Evolutionary conservation across 768 basidiomycete species (phyloP).

Genomic region (Auricularia heimuer): DNA sequence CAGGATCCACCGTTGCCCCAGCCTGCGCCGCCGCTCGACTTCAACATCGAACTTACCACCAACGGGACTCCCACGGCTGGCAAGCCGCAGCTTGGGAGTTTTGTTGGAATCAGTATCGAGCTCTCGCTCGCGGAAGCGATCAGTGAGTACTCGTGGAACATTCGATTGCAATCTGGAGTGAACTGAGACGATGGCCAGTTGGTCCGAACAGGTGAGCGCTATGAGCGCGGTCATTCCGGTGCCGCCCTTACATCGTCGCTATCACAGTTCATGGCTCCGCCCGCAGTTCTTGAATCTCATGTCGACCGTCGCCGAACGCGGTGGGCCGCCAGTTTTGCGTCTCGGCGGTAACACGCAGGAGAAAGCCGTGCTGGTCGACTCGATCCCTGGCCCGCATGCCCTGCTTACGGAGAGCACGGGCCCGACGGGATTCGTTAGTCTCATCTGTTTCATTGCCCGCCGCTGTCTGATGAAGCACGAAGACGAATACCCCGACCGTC

Average conservation of each 20-base stretch:
- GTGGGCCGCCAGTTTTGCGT: slow-evolving; percentile 51
- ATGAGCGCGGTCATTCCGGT: not conserved
- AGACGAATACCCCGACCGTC: slow-evolving; percentile 14
- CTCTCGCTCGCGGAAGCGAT: slow-evolving; percentile 50
- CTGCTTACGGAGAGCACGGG: slow-evolving; percentile 36
- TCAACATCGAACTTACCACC: not conserved
- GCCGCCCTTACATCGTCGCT: not conserved
- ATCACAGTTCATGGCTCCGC: slow-evolving; percentile 18
- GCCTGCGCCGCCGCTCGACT: not conserved
- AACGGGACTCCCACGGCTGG: slow-evolving; percentile 7
- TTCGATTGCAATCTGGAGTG: not conserved
- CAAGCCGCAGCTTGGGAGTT: slow-evolving; percentile 38
- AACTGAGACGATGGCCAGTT: slow-evolving; percentile 6
- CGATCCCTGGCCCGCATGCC: slow-evolving; percentile 36
- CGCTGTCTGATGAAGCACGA: slow-evolving; percentile 55
- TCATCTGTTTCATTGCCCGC: slow-evolving; percentile 34
- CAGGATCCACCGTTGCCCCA: not conserved
- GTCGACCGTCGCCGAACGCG: slow-evolving; percentile 53
- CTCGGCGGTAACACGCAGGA: slow-evolving; percentile 81
- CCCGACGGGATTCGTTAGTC: slow-evolving; percentile 10
- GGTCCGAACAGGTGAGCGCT: slow-evolving; percentile 9
- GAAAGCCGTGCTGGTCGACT: slow-evolving; percentile 27
- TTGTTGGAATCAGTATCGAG: slow-evolving; percentile 53
- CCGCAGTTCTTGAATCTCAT: slow-evolving; percentile 63
- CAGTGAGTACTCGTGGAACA: slow-evolving; percentile 19